These are phyloP conservation scores for Exsudoporus frostii DNA, from an alignment of 768 basidiomycete species.

Conservation along the genomic window DNA sequence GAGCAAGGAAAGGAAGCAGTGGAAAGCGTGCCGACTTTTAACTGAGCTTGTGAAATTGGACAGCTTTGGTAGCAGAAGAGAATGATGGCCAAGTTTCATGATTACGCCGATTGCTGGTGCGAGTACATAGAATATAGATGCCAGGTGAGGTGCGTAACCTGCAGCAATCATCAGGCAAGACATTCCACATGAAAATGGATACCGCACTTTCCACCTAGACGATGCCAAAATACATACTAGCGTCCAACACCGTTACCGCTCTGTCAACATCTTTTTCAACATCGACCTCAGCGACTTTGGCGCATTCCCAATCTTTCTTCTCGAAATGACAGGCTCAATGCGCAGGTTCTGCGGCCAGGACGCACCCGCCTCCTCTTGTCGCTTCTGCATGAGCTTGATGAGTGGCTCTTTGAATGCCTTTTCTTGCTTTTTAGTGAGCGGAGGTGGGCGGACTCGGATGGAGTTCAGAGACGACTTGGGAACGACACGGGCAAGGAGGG, in stretches of 20 bases:
- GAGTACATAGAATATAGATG: background rate
- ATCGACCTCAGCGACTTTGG: conserved; percentile 36
- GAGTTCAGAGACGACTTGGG: conserved; percentile 31
- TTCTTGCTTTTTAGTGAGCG: conserved; percentile 32
- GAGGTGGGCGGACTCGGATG: conserved; percentile 25
- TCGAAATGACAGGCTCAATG: conserved; percentile 44
- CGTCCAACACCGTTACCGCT: conserved; percentile 19
- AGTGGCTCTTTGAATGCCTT: conserved; percentile 33
- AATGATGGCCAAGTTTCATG: background rate
- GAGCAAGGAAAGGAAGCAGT: conserved; percentile 41
- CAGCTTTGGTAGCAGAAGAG: background rate
- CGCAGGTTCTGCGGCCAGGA: conserved; percentile 50
- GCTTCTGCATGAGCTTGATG: conserved; percentile 40
- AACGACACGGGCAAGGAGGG: conserved; percentile 36
- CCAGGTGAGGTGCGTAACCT: background rate
- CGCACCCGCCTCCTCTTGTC: conserved; percentile 36
- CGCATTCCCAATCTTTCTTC: conserved; percentile 38
- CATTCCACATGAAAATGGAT: background rate
- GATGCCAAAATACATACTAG: background rate
- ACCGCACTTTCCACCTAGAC: conserved; percentile 1
- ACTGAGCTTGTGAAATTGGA: background rate
- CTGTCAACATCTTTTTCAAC: conserved; percentile 40
- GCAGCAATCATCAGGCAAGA: background rate
- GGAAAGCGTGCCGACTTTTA: too few species aligned
- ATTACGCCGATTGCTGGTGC: background rate